Evolutionary conservation across 2,329 filamentous ascomycete species (phyloP), one percentile per base, ranked within the genome.

Genomic region (Cladophialophora exuberans): DNA sequence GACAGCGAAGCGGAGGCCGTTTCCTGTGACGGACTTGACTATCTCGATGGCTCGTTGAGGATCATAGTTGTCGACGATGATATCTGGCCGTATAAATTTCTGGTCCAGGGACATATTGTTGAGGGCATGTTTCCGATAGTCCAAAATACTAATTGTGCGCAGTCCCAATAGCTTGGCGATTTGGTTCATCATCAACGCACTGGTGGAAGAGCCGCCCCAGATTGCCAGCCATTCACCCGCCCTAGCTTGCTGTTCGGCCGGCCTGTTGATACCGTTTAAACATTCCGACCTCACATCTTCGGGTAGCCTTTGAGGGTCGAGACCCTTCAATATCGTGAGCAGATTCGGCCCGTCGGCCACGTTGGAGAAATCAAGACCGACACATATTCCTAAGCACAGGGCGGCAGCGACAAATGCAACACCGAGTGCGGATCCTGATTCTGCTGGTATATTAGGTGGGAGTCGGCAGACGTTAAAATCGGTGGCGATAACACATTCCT

Each of bases 151-250:
- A 22, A 87, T 81, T 1, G 89, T 85, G 23, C 77, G 81, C 0
- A 91, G 70, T 0, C 87, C 86, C 0, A 79, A 82, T 0, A 88
- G 73, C 35, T 84, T 83, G 0, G 87, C 87, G 1, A 91, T 76
- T 64, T 91, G 88, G 3, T 86, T 77, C 0, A 82, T 76, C 5
- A 88, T 75, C 59, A 84, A 81, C 0, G 86, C 88, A 1, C 85
- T 88, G 0, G 85, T 89, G 0, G 86, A 87, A 1, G 86, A 89
- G 76, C 83, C 88, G 53, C 88, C 88, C 87, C 88, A 91, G 42
- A 91, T 82, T 1, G 83, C 83, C 33, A 91, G 71, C 82, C 86
- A 90, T 56, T 91, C 87, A 0, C 85, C 86, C 0, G 70, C 62
- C 36, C 74, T 73, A 1, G 84, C 80, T 6, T 84, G 73, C 59